A percentile compares a stretch with the other conserved stretches of the same genome.
Conservation (phyloP, 352 stramenopile genomes). For the Stephanocyclus meneghinianus region DNA sequence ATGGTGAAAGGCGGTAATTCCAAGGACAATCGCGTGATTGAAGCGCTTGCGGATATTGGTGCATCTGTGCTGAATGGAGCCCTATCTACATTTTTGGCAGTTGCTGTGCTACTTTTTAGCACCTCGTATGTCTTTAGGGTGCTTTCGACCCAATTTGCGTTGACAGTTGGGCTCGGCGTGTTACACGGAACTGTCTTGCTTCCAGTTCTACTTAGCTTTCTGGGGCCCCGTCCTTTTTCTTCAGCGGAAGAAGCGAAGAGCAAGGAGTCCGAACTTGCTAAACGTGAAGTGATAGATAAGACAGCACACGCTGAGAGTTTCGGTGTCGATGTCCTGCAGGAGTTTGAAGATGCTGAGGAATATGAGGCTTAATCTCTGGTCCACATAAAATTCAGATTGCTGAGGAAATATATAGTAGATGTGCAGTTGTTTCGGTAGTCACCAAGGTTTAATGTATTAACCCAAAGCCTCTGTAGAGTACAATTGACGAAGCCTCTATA, state of each 20-base stretch:
- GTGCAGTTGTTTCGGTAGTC: too few species aligned
- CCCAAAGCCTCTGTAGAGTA: too few species aligned
- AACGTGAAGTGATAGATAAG: slow-evolving; percentile 5
- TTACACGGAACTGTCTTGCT: slow-evolving; percentile 81
- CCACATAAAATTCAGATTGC: background rate
- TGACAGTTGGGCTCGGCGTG: slow-evolving; percentile 78
- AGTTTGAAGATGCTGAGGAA: background rate
- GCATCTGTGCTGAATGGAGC: slow-evolving; percentile 81
- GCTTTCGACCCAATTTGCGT: slow-evolving; percentile 82
- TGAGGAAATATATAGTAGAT: background rate
- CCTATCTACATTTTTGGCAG: slow-evolving; percentile 84
- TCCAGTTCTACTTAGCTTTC: slow-evolving; percentile 76
- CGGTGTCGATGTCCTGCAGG: background rate
- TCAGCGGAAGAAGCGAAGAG: slow-evolving; percentile 43
- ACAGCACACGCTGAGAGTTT: slow-evolving; percentile 15
- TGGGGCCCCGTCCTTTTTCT: slow-evolving; percentile 75
- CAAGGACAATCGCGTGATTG: slow-evolving; percentile 57
- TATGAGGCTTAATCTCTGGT: background rate
- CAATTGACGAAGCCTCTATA: too few species aligned
- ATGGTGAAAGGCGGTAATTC: slow-evolving; percentile 69
- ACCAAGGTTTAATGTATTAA: too few species aligned
- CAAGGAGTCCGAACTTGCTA: background rate
- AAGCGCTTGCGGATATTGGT: slow-evolving; percentile 81
- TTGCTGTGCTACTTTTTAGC: slow-evolving; percentile 78
- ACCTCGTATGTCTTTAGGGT: slow-evolving; percentile 82